A percentile compares a stretch with the other conserved stretches of the same genome.
Evolutionary conservation across 139 green algal genomes (phyloP).

Genomic region (Chlamydomonas eustigma): DNA sequence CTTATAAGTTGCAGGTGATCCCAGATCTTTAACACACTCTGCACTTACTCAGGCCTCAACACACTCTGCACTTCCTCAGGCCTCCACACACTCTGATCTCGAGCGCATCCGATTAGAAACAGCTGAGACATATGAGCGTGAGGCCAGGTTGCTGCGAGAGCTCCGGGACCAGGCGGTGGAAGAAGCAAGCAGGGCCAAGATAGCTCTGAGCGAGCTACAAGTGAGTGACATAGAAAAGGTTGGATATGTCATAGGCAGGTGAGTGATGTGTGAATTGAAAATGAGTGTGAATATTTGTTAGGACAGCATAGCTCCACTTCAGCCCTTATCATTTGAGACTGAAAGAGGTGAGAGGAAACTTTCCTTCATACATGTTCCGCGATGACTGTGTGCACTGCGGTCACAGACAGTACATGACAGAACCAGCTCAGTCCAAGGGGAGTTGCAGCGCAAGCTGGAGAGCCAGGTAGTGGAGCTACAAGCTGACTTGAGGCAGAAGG

Average conservation of each 20-base stretch:
- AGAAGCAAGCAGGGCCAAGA: slow-evolving; percentile 11
- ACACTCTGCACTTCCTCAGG: slow-evolving; percentile 15
- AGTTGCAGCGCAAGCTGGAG: slow-evolving; percentile 29
- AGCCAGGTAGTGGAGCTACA: slow-evolving; percentile 35
- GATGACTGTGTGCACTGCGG: too few relatives aligned
- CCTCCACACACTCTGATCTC: slow-evolving; percentile 28
- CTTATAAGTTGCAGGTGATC: too few relatives aligned
- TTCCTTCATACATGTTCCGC: not conserved
- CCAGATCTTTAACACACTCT: not conserved
- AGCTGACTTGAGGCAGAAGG: slow-evolving; percentile 33
- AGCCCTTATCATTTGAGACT: not conserved
- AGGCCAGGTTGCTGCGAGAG: slow-evolving; percentile 43
- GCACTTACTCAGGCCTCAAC: not conserved
- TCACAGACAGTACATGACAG: not conserved
- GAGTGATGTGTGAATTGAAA: too few relatives aligned
- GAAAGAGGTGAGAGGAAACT: not conserved
- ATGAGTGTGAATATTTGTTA: too few relatives aligned
- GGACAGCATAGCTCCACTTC: not conserved
- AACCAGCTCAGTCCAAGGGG: not conserved
- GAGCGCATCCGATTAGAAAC: slow-evolving; percentile 45
- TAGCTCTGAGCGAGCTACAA: not conserved
- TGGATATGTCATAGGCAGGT: too few relatives aligned
- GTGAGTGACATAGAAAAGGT: too few relatives aligned
- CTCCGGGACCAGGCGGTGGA: slow-evolving; percentile 37
- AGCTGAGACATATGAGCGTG: slow-evolving; percentile 37